Base-by-base conservation (phyloP, 345 rosid species). In the Arabis hirsuta region DNA sequence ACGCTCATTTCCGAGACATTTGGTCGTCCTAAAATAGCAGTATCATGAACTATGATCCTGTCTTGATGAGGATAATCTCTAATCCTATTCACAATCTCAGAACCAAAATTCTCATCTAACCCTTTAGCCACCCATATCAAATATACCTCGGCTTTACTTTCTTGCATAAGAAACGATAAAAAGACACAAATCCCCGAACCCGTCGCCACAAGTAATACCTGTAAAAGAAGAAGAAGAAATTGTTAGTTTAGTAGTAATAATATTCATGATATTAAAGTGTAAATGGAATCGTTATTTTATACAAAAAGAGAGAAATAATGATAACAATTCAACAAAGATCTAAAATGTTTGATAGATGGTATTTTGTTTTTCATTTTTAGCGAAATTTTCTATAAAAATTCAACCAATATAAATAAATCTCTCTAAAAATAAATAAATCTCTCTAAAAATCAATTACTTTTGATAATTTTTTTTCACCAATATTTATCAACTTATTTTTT, bases 181-280 rank as follows among this genome's bases (percentile, higher is more conserved):
- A 90, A 87, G 47, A 92, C 98, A 13, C 96, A 90, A 9, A 92
- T 88, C 6, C 96, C 96, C 0, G 96, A 92, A 10, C 95, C 95
- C 0, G 96, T 90, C 2, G 98, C 95, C 31, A 92, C 96, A 45
- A 92, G 53, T 55, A 92, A 75, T 38, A 76, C 79, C 79, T 75
- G 55, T 43, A 0, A 51, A 44, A 44, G 22, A 34, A 3, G 9
- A 36, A 9, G 10, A 2, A 9, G 1, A 1, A 34, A 34, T 34
- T 34, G 38, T 34, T 34, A 34, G 38, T 34, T 34, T 34, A 34
- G 38, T 29, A 29, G 38, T 29, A 29, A 29, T 5, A 29, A 29
- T 5, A 29, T 29, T 29, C 32, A 29, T 29, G 32, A 39, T 13
- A 1, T 24, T 60, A 50, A 59, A 9, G 8, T 68, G 19, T 20